phyloP scores from a whole-genome alignment of 2,329 filamentous ascomycete genomes.

The Colletotrichum chlorophyti region DNA sequence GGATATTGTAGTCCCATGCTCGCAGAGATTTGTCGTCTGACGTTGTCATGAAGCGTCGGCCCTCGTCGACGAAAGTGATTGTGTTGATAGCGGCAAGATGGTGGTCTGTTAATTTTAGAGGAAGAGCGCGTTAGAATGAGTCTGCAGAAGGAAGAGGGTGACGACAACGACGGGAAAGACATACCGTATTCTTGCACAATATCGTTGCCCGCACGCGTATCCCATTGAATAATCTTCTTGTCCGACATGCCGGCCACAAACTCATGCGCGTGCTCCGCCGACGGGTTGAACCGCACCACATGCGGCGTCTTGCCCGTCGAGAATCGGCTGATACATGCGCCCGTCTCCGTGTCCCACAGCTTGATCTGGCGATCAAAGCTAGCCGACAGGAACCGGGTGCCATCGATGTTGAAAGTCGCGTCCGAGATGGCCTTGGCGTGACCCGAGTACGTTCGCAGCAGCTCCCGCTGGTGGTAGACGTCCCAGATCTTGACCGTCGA shows the following conservation, averaged over 20 bases:
- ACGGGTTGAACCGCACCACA: conserved; percentile 91
- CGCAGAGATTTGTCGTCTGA: conserved; percentile 96
- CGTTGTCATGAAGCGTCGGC: conserved; percentile 95
- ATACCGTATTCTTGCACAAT: conserved; percentile 85
- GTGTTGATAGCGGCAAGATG: conserved; percentile 98
- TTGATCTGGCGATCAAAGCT: conserved; percentile 97
- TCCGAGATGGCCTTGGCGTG: conserved; percentile 92
- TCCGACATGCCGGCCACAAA: conserved; percentile 97
- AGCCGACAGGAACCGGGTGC: conserved; percentile 86
- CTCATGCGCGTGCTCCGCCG: conserved; percentile 77
- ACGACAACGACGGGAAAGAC: background rate
- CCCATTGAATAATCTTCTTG: conserved; percentile 98
- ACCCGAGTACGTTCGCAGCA: conserved; percentile 89
- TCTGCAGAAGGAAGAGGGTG: no score
- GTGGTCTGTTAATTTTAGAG: conserved; percentile 72
- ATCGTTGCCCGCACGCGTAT: conserved; percentile 78
- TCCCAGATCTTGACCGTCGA: conserved; percentile 94
- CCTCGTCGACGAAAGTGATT: conserved; percentile 93
- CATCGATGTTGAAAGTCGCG: conserved; percentile 82
- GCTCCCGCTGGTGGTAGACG: conserved; percentile 86
- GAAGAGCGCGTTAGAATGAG: conserved; percentile 12
- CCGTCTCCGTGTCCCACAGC: conserved; percentile 97
- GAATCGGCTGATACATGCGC: conserved; percentile 85
- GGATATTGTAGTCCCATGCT: conserved; percentile 98
- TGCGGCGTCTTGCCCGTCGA: conserved; percentile 95